A percentile compares a stretch with the other conserved stretches of the same genome.
Conservation (phyloP, 805 yeast species). For the Brettanomyces sp. region DNA sequence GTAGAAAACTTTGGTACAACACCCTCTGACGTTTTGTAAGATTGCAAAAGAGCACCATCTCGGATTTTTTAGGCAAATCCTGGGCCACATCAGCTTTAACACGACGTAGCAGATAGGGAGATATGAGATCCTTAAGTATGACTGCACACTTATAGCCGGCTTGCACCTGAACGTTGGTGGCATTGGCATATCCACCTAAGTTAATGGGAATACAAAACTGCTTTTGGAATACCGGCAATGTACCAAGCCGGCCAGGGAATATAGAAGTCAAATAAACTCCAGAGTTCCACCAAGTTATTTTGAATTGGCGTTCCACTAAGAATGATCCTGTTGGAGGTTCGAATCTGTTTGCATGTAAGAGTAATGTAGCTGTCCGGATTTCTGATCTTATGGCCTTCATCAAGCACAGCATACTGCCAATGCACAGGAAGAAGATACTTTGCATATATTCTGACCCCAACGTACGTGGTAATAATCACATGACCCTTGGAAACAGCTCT, state of each 20-base stretch:
- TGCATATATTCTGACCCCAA: conserved; percentile 32
- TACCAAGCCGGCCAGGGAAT: conserved; percentile 90
- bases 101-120: conserved; percentile 81
- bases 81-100: conserved; percentile 92
- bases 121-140: conserved; percentile 72
- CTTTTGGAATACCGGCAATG: conserved; percentile 86
- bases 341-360: conserved; percentile 71
- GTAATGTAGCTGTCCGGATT: conserved; percentile 90
- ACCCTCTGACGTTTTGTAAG: conserved; percentile 68
- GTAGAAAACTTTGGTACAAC: conserved; percentile 64
- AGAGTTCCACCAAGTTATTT: conserved; percentile 80
- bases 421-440: conserved; percentile 58
- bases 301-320: conserved; percentile 96
- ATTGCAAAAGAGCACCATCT: conserved; percentile 88
- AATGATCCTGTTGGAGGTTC: conserved; percentile 78
- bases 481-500: conserved; percentile 63
- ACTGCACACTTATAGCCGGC: conserved; percentile 96
- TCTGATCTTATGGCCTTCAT: conserved; percentile 95
- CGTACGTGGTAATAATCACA: conserved; percentile 84
- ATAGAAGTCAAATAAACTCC: conserved; percentile 95
- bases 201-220: conserved; percentile 91
- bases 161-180: conserved; percentile 90
- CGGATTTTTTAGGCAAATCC: conserved; percentile 87
- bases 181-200: conserved; percentile 97
- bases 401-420: conserved; percentile 89